These are phyloP conservation scores for Metschnikowia continentalis DNA, from an alignment of 805 yeast genomes.

Conservation along the genomic window DNA sequence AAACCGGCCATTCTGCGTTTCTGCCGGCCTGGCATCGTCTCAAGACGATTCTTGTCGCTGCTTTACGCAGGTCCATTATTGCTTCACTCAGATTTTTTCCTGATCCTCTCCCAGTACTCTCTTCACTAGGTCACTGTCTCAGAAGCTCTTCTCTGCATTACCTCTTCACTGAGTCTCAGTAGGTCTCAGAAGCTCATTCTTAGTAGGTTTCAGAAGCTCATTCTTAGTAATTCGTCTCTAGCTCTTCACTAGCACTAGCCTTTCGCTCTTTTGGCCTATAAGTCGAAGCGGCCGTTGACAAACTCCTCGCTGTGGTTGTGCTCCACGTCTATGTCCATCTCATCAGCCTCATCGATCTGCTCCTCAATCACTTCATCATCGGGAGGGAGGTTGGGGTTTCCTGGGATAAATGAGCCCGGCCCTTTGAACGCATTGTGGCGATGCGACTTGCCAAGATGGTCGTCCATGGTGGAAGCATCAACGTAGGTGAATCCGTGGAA, in stretches of 20 bases:
- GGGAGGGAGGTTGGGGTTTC: conserved; percentile 74
- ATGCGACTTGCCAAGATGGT: conserved; percentile 53
- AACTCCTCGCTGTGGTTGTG: conserved; percentile 73
- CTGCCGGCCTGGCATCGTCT: not conserved
- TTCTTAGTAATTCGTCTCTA: no score
- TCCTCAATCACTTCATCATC: conserved; percentile 78
- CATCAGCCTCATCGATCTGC: conserved; percentile 45
- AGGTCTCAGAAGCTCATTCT: no score
- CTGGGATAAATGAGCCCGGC: conserved; percentile 73
- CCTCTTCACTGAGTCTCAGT: no score
- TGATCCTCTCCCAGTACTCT: no score
- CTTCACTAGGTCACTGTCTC: no score
- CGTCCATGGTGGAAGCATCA: conserved; percentile 89
- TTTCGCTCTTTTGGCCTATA: conserved; percentile 30
- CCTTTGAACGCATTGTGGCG: conserved; percentile 34
- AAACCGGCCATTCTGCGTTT: not conserved
- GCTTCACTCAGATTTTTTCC: not conserved
- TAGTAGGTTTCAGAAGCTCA: no score
- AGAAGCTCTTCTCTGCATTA: no score
- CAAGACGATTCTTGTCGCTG: not conserved
- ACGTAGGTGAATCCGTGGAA: conserved; percentile 97
- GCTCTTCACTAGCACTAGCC: no score
- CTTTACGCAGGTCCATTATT: not conserved
- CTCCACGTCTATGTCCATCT: conserved; percentile 46
- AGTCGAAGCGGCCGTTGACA: conserved; percentile 86